Conservation (phyloP, 352 stramenopile genomes). For the Pythium apleroticum region DNA sequence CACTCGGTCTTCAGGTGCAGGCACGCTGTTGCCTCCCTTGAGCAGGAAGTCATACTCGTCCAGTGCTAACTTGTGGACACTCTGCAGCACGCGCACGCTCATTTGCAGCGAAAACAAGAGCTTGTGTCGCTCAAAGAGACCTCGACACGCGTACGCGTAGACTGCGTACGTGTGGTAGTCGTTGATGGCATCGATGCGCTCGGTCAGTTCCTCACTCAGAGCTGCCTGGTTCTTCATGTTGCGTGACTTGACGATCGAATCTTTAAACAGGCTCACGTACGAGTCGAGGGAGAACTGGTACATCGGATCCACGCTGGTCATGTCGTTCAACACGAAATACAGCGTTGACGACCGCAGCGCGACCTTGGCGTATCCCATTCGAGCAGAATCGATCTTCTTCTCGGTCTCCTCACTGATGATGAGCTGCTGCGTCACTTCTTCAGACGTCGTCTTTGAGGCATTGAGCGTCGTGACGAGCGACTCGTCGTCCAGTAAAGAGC, state of each 20-base stretch:
- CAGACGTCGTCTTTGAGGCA: constrained; percentile 93
- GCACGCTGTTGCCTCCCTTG: constrained; percentile 80
- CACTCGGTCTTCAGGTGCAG: constrained; percentile 57
- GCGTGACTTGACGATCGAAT: constrained; percentile 89
- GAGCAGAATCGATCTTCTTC: constrained; percentile 93
- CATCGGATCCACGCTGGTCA: constrained; percentile 95
- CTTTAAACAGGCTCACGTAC: constrained; percentile 94
- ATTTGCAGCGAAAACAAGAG: constrained; percentile 95
- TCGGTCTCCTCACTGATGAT: constrained; percentile 94
- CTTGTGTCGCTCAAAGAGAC: constrained; percentile 96
- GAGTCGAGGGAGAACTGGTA: constrained; percentile 97
- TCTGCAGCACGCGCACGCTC: constrained; percentile 91
- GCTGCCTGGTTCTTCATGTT: constrained; percentile 79
- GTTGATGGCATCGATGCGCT: constrained; percentile 93
- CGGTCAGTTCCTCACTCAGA: constrained; percentile 80
- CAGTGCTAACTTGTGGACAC: constrained; percentile 87
- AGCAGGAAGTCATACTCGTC: constrained; percentile 96
- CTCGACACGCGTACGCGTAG: constrained; percentile 94
- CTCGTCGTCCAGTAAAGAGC: constrained; percentile 93
- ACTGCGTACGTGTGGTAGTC: constrained; percentile 95
- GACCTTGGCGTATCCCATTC: constrained; percentile 92
- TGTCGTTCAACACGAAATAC: constrained; percentile 96
- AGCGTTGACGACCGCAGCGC: constrained; percentile 92
- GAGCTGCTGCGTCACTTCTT: constrained; percentile 93
- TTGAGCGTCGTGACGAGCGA: constrained; percentile 95